Conservation (phyloP, 352 stramenopile genomes). For the Globisporangium cederbergense region DNA sequence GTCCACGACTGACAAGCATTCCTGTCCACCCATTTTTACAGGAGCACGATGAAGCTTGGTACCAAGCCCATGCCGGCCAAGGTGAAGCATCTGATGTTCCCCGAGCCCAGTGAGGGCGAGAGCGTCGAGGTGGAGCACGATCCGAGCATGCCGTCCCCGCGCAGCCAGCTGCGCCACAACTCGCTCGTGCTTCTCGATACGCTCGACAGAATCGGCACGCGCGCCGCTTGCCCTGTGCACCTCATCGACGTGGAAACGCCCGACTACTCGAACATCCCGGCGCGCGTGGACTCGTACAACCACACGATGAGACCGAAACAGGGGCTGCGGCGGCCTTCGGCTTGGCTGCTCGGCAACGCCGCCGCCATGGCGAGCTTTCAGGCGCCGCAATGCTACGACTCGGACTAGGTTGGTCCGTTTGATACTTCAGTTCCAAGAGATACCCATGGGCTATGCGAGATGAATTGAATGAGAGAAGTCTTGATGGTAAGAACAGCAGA, state of each 20-base stretch:
- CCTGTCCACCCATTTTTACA: slow-evolving; percentile 17
- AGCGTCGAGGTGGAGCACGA: slow-evolving; percentile 35
- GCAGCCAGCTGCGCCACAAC: slow-evolving; percentile 40
- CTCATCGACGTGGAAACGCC: slow-evolving; percentile 51
- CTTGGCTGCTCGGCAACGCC: slow-evolving; percentile 35
- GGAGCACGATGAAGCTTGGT: slow-evolving; percentile 71
- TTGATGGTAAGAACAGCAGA: background rate
- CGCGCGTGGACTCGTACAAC: slow-evolving; percentile 63
- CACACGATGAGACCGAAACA: slow-evolving; percentile 43
- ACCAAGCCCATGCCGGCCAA: slow-evolving; percentile 43
- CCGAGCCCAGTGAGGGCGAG: slow-evolving; percentile 23
- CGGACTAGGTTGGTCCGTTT: background rate
- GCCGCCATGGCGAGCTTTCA: background rate
- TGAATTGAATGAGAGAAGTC: too few relatives aligned
- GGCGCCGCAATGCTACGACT: slow-evolving; percentile 4
- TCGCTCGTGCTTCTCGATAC: slow-evolving; percentile 66
- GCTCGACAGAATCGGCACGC: slow-evolving; percentile 73
- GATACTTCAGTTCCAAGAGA: background rate
- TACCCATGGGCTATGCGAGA: too few relatives aligned
- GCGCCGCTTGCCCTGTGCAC: slow-evolving; percentile 64
- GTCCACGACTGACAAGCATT: background rate
- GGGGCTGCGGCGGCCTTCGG: slow-evolving; percentile 44
- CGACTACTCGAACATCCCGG: slow-evolving; percentile 51
- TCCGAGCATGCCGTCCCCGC: slow-evolving; percentile 49
- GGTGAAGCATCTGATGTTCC: slow-evolving; percentile 53